phyloP scores from a whole-genome alignment of 1,284 basidiomycete species.

The Pyrrhoderma lamaoense region DNA sequence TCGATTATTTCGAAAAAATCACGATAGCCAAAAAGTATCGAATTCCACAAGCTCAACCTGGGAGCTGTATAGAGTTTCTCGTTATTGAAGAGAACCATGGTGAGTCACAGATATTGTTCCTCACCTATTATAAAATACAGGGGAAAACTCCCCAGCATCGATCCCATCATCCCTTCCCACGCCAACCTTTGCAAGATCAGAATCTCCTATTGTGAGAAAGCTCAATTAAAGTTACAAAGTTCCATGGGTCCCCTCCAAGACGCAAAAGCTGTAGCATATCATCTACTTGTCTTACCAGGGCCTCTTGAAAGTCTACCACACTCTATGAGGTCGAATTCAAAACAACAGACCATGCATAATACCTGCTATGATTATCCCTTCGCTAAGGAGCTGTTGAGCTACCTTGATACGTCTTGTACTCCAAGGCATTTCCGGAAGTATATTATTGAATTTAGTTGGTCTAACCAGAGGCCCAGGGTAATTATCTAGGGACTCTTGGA shows the following conservation, averaged over 20 bases:
- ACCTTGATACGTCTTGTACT: constrained; percentile 42
- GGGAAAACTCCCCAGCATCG: constrained; percentile 51
- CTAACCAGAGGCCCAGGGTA: constrained; percentile 37
- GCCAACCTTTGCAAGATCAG: constrained; percentile 35
- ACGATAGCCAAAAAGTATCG: constrained; percentile 54
- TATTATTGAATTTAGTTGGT: constrained; percentile 27
- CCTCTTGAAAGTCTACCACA: constrained; percentile 46
- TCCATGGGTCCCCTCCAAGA: constrained; percentile 41
- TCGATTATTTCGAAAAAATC: constrained; percentile 20
- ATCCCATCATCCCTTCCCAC: constrained; percentile 58
- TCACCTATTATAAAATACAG: constrained; percentile 55
- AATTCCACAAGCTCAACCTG: constrained; percentile 33
- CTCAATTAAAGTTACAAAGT: constrained; percentile 22
- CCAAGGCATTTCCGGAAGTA: constrained; percentile 42
- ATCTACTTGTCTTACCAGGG: constrained; percentile 48
- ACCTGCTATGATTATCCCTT: constrained; percentile 36
- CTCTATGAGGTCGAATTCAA: constrained; percentile 19
- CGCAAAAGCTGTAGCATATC: constrained; percentile 54
- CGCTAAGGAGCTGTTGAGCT: constrained; percentile 37
- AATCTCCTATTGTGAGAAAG: background rate
- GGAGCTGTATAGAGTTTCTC: constrained; percentile 25
- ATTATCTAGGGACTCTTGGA: constrained; percentile 37
- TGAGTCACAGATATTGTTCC: constrained; percentile 13
- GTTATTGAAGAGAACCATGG: background rate
- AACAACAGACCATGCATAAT: background rate